phyloP scores from a whole-genome alignment of 23 red algal species.

The Gracilaria gracilis region DNA sequence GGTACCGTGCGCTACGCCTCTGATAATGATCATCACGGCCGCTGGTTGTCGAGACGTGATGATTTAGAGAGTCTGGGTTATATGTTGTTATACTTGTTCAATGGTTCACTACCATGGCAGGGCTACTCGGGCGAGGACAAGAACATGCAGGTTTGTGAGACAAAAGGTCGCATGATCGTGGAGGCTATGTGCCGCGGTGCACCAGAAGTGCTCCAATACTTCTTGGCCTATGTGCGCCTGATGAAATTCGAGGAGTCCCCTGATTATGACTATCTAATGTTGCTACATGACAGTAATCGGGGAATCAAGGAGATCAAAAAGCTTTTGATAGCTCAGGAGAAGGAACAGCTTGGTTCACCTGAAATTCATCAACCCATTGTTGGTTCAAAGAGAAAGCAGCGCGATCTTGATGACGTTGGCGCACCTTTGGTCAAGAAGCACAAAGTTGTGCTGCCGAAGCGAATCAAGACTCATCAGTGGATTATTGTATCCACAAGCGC shows the following conservation, averaged over 20 bases:
- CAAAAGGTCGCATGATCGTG: slow-evolving; percentile 90
- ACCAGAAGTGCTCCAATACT: slow-evolving; percentile 96
- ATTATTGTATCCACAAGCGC: slow-evolving; percentile 96
- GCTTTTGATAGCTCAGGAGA: slow-evolving; percentile 79
- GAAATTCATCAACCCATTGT: slow-evolving; percentile 34
- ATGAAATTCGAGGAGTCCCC: slow-evolving; percentile 95
- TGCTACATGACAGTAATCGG: slow-evolving; percentile 68
- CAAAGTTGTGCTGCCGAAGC: slow-evolving; percentile 85
- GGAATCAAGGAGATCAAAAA: slow-evolving; percentile 77
- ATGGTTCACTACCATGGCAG: slow-evolving; percentile 97
- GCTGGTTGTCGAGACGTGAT: slow-evolving; percentile 86
- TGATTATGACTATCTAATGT: slow-evolving; percentile 91
- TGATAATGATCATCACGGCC: slow-evolving; percentile 95
- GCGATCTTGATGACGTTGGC: slow-evolving; percentile 54
- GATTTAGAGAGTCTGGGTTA: slow-evolving; percentile 96
- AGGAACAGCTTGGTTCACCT: background rate
- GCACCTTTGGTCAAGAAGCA: slow-evolving; percentile 73
- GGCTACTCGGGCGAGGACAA: slow-evolving; percentile 96
- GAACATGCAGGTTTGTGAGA: slow-evolving; percentile 99
- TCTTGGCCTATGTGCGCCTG: slow-evolving; percentile 92
- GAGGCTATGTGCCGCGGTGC: slow-evolving; percentile 92
- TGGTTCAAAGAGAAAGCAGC: slow-evolving; percentile 75
- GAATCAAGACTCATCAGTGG: slow-evolving; percentile 98
- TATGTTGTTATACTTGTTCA: slow-evolving; percentile 94
- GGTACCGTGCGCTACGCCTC: slow-evolving; percentile 98